These are phyloP conservation scores for Didymella lethalis DNA, from an alignment of 2,329 filamentous ascomycete genomes.

Conservation along the genomic window DNA sequence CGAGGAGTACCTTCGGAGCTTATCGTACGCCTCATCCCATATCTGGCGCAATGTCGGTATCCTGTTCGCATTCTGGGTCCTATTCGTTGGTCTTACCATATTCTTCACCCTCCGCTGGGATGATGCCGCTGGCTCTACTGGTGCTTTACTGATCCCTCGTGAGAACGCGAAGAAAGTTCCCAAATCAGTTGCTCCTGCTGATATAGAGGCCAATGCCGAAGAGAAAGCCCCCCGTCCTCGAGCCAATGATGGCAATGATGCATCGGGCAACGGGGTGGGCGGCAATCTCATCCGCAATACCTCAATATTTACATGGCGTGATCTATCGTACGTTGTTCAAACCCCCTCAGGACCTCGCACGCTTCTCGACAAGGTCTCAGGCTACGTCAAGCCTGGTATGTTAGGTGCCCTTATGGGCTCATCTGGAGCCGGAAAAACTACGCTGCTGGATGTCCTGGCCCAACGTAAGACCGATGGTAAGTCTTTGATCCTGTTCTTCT, in stretches of 20 bases:
- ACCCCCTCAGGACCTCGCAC: constrained; percentile 48
- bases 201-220: constrained; percentile 59
- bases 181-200: constrained; percentile 40
- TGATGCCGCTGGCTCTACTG: constrained; percentile 59
- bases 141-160: constrained; percentile 67
- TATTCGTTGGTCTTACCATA: constrained; percentile 64
- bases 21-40: constrained; percentile 52
- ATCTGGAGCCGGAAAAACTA: constrained; percentile 48
- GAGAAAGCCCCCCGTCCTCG: constrained; percentile 27
- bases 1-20: constrained; percentile 64
- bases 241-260: neutral
- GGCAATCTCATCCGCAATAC: constrained; percentile 66
- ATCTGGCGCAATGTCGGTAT: constrained; percentile 55
- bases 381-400: constrained; percentile 62
- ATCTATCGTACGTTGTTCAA: constrained; percentile 66
- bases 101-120: constrained; percentile 66
- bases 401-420: constrained; percentile 51
- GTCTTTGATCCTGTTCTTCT: neutral
- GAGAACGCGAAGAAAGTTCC: constrained; percentile 36
- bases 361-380: constrained; percentile 62
- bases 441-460: constrained; percentile 44
- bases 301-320: constrained; percentile 72
- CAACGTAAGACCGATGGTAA: constrained; percentile 36
- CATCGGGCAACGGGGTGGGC: constrained; percentile 31
- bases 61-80: constrained; percentile 53